These are phyloP conservation scores for Pseudozyma pruni DNA, from an alignment of 1,284 basidiomycete species.

Conservation along the genomic window DNA sequence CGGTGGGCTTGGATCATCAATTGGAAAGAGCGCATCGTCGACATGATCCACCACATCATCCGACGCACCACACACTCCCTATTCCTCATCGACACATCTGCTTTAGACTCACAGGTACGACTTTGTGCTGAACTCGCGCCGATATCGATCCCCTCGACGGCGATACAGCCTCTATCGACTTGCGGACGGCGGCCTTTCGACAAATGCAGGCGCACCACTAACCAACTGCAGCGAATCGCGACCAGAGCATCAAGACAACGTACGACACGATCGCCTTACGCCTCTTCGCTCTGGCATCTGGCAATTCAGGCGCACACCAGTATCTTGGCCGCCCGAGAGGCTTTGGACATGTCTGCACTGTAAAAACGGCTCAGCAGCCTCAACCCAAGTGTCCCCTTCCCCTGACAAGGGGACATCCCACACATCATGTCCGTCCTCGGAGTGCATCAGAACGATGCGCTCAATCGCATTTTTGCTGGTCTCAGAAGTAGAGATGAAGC, in stretches of 20 bases:
- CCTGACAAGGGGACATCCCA: not conserved
- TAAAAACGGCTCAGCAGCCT: slow-evolving; percentile 23
- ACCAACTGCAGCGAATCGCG: not conserved
- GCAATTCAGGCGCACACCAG: no score
- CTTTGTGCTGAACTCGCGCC: no score
- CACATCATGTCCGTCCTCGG: slow-evolving; percentile 38
- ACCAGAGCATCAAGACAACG: no score
- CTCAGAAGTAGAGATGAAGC: slow-evolving; percentile 61
- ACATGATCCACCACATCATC: not conserved
- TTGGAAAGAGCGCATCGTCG: not conserved
- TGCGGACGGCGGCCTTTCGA: no score
- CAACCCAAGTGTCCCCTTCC: not conserved
- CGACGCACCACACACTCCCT: not conserved
- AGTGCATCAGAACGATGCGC: slow-evolving; percentile 55
- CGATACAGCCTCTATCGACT: no score
- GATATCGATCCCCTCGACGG: no score
- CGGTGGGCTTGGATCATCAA: slow-evolving; percentile 13
- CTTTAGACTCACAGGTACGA: no score
- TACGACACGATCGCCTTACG: no score
- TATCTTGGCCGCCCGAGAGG: slow-evolving; percentile 9
- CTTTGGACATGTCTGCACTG: slow-evolving; percentile 17
- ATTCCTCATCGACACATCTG: no score
- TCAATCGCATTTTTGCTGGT: slow-evolving; percentile 59
- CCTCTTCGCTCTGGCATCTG: no score
- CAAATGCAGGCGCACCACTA: not conserved